A percentile compares a stretch with the other conserved stretches of the same genome.
Evolutionary conservation across 331 rosid species (phyloP).

Genomic region (Arachis monticola): DNA sequence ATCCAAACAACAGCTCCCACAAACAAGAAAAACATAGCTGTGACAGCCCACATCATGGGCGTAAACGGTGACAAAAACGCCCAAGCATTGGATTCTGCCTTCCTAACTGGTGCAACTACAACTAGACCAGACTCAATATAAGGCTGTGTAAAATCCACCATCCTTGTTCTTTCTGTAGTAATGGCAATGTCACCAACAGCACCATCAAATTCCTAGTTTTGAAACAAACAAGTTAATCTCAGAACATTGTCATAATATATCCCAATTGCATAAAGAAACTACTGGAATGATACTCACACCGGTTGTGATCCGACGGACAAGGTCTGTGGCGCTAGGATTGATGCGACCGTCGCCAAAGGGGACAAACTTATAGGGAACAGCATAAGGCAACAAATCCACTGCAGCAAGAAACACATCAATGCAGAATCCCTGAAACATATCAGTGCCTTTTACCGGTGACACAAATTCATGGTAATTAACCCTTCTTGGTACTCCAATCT

Average conservation of each 20-base stretch:
- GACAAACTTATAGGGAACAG: constrained; percentile 72
- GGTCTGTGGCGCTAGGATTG: constrained; percentile 70
- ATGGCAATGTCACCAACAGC: constrained; percentile 86
- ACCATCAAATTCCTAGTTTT: constrained; percentile 64
- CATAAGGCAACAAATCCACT: constrained; percentile 76
- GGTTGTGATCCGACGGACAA: constrained; percentile 63
- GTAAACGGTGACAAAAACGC: constrained; percentile 81
- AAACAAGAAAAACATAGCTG: constrained; percentile 64
- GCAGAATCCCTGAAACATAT: constrained; percentile 79
- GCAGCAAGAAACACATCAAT: constrained; percentile 90
- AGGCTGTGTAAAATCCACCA: constrained; percentile 90
- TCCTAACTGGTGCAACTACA: constrained; percentile 69
- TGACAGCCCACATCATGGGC: constrained; percentile 66
- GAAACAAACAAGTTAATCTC: constrained; percentile 37
- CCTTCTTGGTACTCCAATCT: constrained; percentile 73
- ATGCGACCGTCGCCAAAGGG: constrained; percentile 68
- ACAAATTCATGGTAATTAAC: constrained; percentile 70
- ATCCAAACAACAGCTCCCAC: constrained; percentile 84
- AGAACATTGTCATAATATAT: constrained; percentile 37
- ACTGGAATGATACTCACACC: constrained; percentile 67
- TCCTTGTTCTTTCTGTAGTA: constrained; percentile 68
- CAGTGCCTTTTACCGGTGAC: constrained; percentile 58
- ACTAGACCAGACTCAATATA: constrained; percentile 82
- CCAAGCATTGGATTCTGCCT: constrained; percentile 62
- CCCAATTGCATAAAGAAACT: constrained; percentile 10